Evolutionary conservation across 768 basidiomycete genomes (phyloP), one percentile per base, ranked within the genome.

Genomic region (Russula olivacea): DNA sequence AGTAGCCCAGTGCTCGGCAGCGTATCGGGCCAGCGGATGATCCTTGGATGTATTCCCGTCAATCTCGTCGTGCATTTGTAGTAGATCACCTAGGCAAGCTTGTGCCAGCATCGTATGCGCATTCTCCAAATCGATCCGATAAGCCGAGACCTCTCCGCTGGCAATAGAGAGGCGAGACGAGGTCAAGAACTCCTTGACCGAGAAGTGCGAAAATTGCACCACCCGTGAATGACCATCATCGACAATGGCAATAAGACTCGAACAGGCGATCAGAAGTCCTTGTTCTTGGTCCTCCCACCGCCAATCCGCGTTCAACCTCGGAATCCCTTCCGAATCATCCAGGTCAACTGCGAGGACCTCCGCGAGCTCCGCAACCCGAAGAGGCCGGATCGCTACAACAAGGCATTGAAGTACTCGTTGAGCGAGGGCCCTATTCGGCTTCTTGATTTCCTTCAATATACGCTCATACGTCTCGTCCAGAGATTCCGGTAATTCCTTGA

Each of bases 381-480:
- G 55, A 1, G 55, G 55, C 11, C 55, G 55, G n/a, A 10, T 43
- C 2, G 55, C 40, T 9, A 43, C 55, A 0, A 28, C 28, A 0
- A 55, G 40, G 19, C 55, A 55, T 43, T 55, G 40, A 10, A 55
- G 30, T 6, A 55, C 19, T 19, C 40, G 55, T 2, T 4, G 55
- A 19, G 41, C 55, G 9, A 43, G 40, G 0, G 12, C 40, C 12
- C 28, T n/a, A 3, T 30, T 55, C 17, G 40, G 25, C 25, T n/a
- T 55, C 15, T 30, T 43, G 28, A 55, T 43, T 1, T 30, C 55
- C 23, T 10, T 28, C 17, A 55, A 19, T 19, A 55, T 25, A 11
- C 55, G 55, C 41, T 43, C 25, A 11, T 55, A 55, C 11, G 55
- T 55, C 40, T 55, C 55, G 40, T 43, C 55, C 40, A 55, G n/a